Evolutionary conservation across 352 stramenopile genomes (phyloP), one percentile per base, ranked within the genome.

Genomic region (Globisporangium uncinulatum): DNA sequence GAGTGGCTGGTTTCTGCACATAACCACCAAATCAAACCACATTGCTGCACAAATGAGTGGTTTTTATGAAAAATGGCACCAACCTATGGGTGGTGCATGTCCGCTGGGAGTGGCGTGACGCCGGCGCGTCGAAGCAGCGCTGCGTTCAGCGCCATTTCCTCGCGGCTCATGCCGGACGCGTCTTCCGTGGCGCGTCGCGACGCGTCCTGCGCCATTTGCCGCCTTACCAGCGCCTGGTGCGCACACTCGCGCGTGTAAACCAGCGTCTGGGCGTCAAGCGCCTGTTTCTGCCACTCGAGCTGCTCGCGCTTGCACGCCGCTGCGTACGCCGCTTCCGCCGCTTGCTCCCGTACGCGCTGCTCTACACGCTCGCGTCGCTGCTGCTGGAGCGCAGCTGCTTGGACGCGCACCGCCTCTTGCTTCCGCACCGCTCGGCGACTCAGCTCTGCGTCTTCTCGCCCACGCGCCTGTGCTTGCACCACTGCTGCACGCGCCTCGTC

Each of bases 101-200:
- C 34, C 34, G 34, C 34, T 39, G 44, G 51, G 1, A 56, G n/a
- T 15, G 55, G 21, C 29, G 21, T 17, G 21, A 79, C 59, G 42
- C 67, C 73, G 14, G 70, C 68, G n/a, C 64, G 69, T 44, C 65
- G 50, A 46, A 88, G 52, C 49, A 88, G 55, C 67, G 62, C 57
- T 0, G 73, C 49, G 47, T 88, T 88, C 11, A 88, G 66, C 47
- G 73, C 71, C 59, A 81, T 79, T 61, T 88, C 78, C 45, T 76
- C 48, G 29, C 72, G 65, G 6, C 45, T 83, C 78, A 88, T 88
- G 59, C 78, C 78, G 61, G 84, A 84, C 67, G 81, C 83, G 62
- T 88, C 78, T 21, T 81, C 78, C 20, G 70, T 61, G 9, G 70
- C 66, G 19, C 66, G 59, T 29, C 77, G 73, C 50, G 51, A 21